Evolutionary conservation across 108 stramenopile genomes (phyloP), one percentile per base, ranked within the genome.

Genomic region (Pelagomonas calceolata): DNA sequence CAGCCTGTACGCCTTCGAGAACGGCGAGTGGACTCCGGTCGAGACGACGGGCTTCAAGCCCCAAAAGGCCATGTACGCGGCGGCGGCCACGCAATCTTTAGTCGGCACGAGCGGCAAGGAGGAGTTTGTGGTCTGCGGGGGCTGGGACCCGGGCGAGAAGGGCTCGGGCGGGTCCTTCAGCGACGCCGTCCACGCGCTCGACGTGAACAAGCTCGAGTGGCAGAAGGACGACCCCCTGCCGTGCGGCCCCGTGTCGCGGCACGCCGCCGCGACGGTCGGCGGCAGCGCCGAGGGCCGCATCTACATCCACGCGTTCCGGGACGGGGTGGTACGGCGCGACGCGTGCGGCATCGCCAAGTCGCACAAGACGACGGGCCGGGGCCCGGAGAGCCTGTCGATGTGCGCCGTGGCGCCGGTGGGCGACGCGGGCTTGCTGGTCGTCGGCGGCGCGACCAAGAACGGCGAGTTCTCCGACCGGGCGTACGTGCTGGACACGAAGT

Each of bases 131-230:
- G 39, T 43, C 39, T 43, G 39, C 39, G 75, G 75, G 16, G 75
- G 75, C 36, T 76, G 75, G 75, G 75, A 76, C 69, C 75, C 75
- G 30, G 75, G 63, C 21, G 75, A 45, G 60, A 46, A 45, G 7
- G 70, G 70, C 36, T 71, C 70, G 65, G 75, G 75, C 30, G 75
- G 75, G 5, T 34, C 36, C 36, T 76, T 76, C 65, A 21, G 65
- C 15, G 70, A 76, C 31, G 67, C 68, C 21, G 63, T 76, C 32
- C 71, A 46, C 63, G 35, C n/a, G 32, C 60, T 71, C n/a, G 69
- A 70, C 32, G 26, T 18, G 30, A 45, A 4, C 12, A 32, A 30
- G 7, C 68, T 34, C 26, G 45, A 32, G 75, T 34, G 65, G 34
- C 12, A 16, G 15, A 15, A 17, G 7, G 21, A 64, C 33, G 51